phyloP scores from a whole-genome alignment of 192 early-diverging fungal genomes.

The Umbelopsis ramanniana region DNA sequence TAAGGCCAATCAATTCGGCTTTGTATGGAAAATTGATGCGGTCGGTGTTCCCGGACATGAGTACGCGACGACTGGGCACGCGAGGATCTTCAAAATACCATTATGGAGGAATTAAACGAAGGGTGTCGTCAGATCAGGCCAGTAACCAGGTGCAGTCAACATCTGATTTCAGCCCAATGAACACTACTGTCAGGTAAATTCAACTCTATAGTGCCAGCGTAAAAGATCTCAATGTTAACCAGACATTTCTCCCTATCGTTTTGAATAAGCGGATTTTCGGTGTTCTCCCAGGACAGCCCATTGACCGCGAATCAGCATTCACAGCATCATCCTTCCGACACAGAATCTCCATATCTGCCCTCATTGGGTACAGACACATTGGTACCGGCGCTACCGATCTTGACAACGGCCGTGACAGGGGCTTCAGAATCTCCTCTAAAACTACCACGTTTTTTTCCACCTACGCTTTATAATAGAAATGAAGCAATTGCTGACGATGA shows the following conservation, averaged over 20 bases:
- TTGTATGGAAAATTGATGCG: slow-evolving; percentile 57
- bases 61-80: slow-evolving; percentile 52
- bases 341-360: neutral
- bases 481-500: neutral
- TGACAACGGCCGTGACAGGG: neutral
- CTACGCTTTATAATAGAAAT: neutral
- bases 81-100: slow-evolving; percentile 55
- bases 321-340: neutral
- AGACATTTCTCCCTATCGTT: neutral
- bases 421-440: neutral
- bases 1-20: slow-evolving; percentile 55
- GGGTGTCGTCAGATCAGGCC: neutral
- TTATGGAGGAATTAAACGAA: slow-evolving; percentile 46
- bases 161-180: slow-evolving; percentile 4
- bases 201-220: no score
- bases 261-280: neutral
- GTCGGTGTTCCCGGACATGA: slow-evolving; percentile 51
- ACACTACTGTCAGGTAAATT: slow-evolving; percentile 6
- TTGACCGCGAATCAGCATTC: neutral
- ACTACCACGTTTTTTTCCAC: slow-evolving; percentile 9
- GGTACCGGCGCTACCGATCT: slow-evolving; percentile 1
- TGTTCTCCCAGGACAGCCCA: neutral
- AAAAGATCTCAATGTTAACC: no score
- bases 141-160: neutral
- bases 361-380: neutral